Base-by-base conservation (phyloP, 768 basidiomycete genomes). In the Nevesoporus exiguus region DNA sequence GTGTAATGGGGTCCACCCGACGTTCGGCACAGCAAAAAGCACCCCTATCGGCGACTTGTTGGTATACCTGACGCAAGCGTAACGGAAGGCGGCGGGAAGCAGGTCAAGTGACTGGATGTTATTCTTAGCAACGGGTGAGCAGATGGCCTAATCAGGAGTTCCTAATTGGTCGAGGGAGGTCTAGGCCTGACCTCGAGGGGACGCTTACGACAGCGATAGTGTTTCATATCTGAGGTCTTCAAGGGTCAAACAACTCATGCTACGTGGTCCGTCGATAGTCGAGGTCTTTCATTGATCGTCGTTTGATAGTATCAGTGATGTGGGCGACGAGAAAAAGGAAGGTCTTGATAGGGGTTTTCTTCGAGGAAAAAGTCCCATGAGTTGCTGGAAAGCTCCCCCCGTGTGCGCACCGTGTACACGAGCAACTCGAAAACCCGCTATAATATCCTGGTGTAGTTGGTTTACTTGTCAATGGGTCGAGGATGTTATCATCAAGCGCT, bases 281-380 rank as follows among this genome's bases (percentile, higher is more conserved):
- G 25, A 22, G 31, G 29, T 30, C 27, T 55, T 37, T 21, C 24
- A 17, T 22, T 27, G 14, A 33, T 30, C 11, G 33, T 34, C 25
- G 30, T 45, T 49, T 46, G 43, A 56, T 49, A n/a, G 31, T 17
- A 57, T 50, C 55, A 37, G 15, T 57, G 54, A 56, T 56, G 33
- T 33, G 29, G 15, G 19, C 34, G 29, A 25, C 14, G 29, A 2
- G 30, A n/a, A n/a, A n/a, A n/a, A 44, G 42, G 29, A 17, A 27
- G 30, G 40, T 31, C 11, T 29, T 46, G 43, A 41, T 45, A 41
- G 27, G 17, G 17, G 39, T 42, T 29, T 47, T 19, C 33, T 47
- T 34, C n/a, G n/a, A n/a, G 5, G 29, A 21, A 34, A 33, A 43
- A 33, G 19, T 19, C n/a, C 36, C 33, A 34, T 14, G 25, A 14